Conservation (phyloP, 176 grass and related monocot genomes). For the Miscanthus lutarioriparius region DNA sequence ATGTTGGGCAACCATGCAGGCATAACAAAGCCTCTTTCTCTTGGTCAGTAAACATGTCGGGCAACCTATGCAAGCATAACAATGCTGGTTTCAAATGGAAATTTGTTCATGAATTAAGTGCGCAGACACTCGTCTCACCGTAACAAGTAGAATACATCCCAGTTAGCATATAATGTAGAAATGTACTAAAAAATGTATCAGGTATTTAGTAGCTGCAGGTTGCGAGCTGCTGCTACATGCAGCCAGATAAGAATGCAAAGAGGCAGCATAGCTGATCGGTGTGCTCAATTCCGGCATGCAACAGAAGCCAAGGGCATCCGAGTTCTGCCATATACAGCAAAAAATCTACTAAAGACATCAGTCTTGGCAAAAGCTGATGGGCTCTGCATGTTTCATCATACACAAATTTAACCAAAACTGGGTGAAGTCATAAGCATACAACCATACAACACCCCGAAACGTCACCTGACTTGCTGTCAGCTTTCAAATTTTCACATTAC, state of each 20-base stretch:
- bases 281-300: background rate
- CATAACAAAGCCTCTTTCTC: too few species aligned
- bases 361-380: background rate
- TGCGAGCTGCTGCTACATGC: too few species aligned
- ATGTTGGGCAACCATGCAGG: background rate
- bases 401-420: background rate
- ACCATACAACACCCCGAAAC: background rate
- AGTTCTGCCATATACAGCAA: background rate
- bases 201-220: background rate
- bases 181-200: background rate
- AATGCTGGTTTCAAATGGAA: background rate
- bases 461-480: background rate
- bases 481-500: background rate
- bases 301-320: background rate
- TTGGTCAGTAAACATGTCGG: slow-evolving; percentile 18
- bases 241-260: background rate
- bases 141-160: background rate
- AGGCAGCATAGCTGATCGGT: background rate
- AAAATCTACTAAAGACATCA: background rate
- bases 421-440: background rate
- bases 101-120: background rate
- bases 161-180: background rate
- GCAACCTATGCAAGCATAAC: background rate
- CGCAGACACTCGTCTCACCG: background rate
- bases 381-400: background rate